A percentile compares a stretch with the other conserved stretches of the same genome.
Evolutionary conservation across 805 yeast genomes (phyloP).

Genomic region (Kluyveromyces aestuarii): DNA sequence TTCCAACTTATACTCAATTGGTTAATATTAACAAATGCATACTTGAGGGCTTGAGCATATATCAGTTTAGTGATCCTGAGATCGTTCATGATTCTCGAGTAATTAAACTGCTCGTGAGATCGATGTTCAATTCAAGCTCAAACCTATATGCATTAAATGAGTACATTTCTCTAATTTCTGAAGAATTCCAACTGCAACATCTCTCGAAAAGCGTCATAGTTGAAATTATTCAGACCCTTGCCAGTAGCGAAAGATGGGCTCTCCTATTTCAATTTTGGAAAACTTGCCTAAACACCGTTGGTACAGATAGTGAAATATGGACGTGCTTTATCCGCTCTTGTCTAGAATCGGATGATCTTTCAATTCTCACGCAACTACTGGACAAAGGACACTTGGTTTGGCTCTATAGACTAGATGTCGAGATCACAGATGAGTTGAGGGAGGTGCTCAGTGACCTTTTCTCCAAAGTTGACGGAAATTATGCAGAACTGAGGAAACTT

Average conservation of each 20-base stretch:
- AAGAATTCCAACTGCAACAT: slow-evolving; percentile 2
- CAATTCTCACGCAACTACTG: slow-evolving; percentile 10
- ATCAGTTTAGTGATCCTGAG: slow-evolving; percentile 5
- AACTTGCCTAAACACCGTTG: slow-evolving; percentile 7
- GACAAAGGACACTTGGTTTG: slow-evolving; percentile 19
- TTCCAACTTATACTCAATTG: neutral
- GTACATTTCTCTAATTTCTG: slow-evolving; percentile 11
- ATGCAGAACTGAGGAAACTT: neutral
- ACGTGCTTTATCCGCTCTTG: slow-evolving; percentile 11
- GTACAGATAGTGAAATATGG: slow-evolving; percentile 23
- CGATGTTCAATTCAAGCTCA: slow-evolving; percentile 9
- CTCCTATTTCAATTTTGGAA: slow-evolving; percentile 21
- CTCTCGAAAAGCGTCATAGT: slow-evolving; percentile 8
- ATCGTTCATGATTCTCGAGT: slow-evolving; percentile 11
- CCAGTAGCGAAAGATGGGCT: slow-evolving; percentile 15
- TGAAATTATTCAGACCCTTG: slow-evolving; percentile 12
- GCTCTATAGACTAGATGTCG: slow-evolving; percentile 16
- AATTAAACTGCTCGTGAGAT: slow-evolving; percentile 12
- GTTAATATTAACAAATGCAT: slow-evolving; percentile 1
- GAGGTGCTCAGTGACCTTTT: slow-evolving; percentile 11
- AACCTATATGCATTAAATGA: slow-evolving; percentile 14
- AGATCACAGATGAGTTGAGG: slow-evolving; percentile 11
- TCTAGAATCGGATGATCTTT: slow-evolving; percentile 10
- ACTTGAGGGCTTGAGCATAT: slow-evolving; percentile 3
- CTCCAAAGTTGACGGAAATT: slow-evolving; percentile 5